phyloP scores from a whole-genome alignment of 345 rosid species.

The Melaleuca alternifolia region DNA sequence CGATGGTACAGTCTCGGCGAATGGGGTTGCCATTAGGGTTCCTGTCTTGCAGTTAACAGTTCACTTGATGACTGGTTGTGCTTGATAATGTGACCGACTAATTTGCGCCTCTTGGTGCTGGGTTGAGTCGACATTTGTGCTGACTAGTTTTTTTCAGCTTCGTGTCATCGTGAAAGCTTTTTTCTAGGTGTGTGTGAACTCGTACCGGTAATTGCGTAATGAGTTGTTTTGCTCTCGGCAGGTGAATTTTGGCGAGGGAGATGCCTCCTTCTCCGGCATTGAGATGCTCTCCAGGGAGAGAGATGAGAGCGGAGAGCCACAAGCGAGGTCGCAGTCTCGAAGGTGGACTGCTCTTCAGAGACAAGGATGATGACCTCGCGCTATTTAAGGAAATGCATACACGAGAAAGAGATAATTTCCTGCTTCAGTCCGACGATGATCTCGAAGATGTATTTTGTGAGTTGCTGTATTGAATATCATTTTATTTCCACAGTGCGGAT shows the following conservation, averaged over 20 bases:
- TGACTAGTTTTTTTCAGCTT: background rate
- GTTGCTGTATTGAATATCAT: background rate
- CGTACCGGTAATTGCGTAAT: background rate
- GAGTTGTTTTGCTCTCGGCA: background rate
- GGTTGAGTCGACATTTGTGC: background rate
- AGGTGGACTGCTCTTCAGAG: constrained; percentile 47
- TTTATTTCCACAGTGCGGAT: background rate
- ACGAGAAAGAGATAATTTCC: constrained; percentile 70
- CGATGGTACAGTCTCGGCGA: background rate
- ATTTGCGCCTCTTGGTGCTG: background rate
- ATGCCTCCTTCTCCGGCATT: constrained; percentile 94
- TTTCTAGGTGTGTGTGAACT: background rate
- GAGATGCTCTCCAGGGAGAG: constrained; percentile 73
- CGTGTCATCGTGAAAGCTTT: background rate
- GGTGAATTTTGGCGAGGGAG: constrained; percentile 1
- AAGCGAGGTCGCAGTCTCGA: constrained; percentile 72
- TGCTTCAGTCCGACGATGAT: constrained; percentile 75
- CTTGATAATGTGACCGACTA: background rate
- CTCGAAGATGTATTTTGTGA: constrained; percentile 84
- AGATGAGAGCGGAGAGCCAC: constrained; percentile 46
- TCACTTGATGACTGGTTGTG: background rate
- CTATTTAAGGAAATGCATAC: constrained; percentile 85
- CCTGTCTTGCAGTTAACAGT: background rate
- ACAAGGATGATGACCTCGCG: constrained; percentile 82
- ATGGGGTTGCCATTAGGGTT: background rate